Evolutionary conservation across 1,284 basidiomycete genomes (phyloP).

Genomic region (Thecaphora thlaspeos): DNA sequence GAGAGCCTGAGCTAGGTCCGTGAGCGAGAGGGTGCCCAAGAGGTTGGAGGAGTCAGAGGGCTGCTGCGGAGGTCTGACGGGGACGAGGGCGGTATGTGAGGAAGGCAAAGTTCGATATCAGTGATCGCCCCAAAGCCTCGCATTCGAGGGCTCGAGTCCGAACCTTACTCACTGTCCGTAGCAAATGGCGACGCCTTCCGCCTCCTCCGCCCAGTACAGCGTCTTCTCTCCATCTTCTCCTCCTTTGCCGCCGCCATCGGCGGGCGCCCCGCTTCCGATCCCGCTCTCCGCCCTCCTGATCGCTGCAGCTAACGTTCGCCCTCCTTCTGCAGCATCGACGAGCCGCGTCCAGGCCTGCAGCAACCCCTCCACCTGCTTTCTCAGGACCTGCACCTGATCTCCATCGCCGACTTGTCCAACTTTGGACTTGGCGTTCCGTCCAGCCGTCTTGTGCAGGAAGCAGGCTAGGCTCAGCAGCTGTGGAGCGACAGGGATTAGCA

Average conservation of each 20-base stretch:
- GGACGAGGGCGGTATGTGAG: too few relatives aligned
- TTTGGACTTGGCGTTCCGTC: conserved; percentile 13
- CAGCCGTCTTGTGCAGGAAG: conserved; percentile 4
- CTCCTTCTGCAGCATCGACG: conserved; percentile 21
- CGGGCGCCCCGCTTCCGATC: conserved; percentile 11
- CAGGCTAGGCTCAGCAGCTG: conserved; percentile 40
- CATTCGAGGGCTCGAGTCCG: too few relatives aligned
- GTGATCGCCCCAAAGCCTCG: background rate
- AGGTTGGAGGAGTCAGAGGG: background rate
- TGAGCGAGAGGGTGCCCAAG: background rate
- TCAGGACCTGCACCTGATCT: conserved; percentile 12
- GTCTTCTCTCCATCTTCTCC: background rate
- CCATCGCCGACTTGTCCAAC: conserved; percentile 12
- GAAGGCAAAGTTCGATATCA: background rate
- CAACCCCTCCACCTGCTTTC: conserved; percentile 24
- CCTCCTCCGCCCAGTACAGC: conserved; percentile 23
- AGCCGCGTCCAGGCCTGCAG: conserved; percentile 44
- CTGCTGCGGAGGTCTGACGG: background rate
- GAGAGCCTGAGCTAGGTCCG: background rate
- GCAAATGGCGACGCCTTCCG: conserved; percentile 15
- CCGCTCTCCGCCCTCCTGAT: conserved; percentile 17
- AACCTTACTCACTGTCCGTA: conserved; percentile 7
- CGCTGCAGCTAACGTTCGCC: conserved; percentile 5
- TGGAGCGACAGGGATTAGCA: conserved; percentile 31
- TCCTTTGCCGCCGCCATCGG: background rate